Conservation (phyloP, 1,284 basidiomycete species). For the Peniophora sp. region DNA sequence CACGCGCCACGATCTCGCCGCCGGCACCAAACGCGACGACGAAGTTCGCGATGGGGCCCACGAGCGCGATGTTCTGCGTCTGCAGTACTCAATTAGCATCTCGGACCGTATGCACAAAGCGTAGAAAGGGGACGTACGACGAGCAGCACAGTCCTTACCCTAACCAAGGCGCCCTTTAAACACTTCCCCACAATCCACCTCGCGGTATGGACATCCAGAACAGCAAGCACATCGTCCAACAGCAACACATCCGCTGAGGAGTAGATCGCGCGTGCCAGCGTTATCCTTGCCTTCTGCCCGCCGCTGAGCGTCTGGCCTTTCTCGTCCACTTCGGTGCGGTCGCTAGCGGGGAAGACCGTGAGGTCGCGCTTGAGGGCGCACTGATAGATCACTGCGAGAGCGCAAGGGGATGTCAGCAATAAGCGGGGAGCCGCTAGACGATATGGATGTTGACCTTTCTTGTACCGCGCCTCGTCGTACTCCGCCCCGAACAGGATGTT, state of each 20-base stretch:
- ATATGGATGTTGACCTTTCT: constrained; percentile 27
- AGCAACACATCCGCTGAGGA: constrained; percentile 54
- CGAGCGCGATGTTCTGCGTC: constrained; percentile 64
- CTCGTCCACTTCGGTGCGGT: constrained; percentile 66
- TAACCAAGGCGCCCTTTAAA: constrained; percentile 60
- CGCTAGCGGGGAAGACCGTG: constrained; percentile 62
- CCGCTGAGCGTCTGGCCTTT: constrained; percentile 59
- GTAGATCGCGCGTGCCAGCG: constrained; percentile 67
- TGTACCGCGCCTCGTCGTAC: constrained; percentile 33
- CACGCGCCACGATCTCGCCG: constrained; percentile 56
- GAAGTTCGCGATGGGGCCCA: constrained; percentile 53
- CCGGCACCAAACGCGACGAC: constrained; percentile 56
- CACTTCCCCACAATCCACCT: constrained; percentile 76
- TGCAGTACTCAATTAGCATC: background rate
- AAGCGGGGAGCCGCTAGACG: background rate
- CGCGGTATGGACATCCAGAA: constrained; percentile 58
- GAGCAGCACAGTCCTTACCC: constrained; percentile 62
- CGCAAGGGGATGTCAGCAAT: background rate
- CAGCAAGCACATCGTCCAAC: constrained; percentile 56
- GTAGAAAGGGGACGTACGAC: constrained; percentile 42
- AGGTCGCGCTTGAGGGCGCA: constrained; percentile 61
- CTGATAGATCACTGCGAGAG: constrained; percentile 42
- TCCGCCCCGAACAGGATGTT: constrained; percentile 38
- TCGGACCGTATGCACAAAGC: background rate
- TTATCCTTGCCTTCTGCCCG: constrained; percentile 73